These are phyloP conservation scores for Pelagomonas calceolata DNA, from an alignment of 108 stramenopile genomes.

Conservation along the genomic window DNA sequence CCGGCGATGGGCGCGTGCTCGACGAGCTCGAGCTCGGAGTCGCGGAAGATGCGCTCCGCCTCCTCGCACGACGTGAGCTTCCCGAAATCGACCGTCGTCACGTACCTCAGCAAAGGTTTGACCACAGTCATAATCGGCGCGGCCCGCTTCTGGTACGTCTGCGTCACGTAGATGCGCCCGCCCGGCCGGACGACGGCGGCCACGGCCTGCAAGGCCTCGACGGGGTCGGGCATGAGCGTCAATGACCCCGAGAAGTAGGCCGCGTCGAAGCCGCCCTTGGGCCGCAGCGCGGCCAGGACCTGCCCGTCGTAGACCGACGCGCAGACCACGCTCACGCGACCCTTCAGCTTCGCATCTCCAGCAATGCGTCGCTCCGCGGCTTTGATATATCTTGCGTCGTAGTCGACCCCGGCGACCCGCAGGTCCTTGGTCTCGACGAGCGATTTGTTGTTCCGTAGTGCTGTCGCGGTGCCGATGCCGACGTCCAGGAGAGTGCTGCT, in stretches of 20 bases:
- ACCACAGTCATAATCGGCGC: slow-evolving; percentile 34
- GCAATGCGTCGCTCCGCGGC: slow-evolving; percentile 32
- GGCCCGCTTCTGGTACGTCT: slow-evolving; percentile 50
- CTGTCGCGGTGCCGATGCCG: slow-evolving; percentile 49
- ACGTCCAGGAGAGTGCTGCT: slow-evolving; percentile 43
- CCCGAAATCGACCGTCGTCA: slow-evolving; percentile 63
- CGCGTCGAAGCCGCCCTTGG: slow-evolving; percentile 34
- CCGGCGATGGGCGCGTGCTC: slow-evolving; percentile 38
- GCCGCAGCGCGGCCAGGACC: slow-evolving; percentile 1
- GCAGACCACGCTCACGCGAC: slow-evolving; percentile 29
- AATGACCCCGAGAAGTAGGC: slow-evolving; percentile 57
- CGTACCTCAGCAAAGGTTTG: slow-evolving; percentile 50
- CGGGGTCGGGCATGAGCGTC: slow-evolving; percentile 51
- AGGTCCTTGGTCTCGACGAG: slow-evolving; percentile 32
- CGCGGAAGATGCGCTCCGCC: slow-evolving; percentile 25
- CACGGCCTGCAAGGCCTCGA: slow-evolving; percentile 28
- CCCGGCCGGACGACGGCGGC: slow-evolving; percentile 16
- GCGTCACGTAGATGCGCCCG: slow-evolving; percentile 49
- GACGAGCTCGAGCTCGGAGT: slow-evolving; percentile 23
- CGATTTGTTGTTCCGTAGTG: slow-evolving; percentile 1
- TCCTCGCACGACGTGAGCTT: slow-evolving; percentile 39
- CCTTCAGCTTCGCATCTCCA: slow-evolving; percentile 13
- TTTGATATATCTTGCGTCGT: slow-evolving; percentile 41
- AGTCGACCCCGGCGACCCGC: slow-evolving; percentile 49
- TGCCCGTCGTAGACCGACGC: slow-evolving; percentile 32